Conservation (phyloP, 768 basidiomycete species). For the Serendipita vermifera region DNA sequence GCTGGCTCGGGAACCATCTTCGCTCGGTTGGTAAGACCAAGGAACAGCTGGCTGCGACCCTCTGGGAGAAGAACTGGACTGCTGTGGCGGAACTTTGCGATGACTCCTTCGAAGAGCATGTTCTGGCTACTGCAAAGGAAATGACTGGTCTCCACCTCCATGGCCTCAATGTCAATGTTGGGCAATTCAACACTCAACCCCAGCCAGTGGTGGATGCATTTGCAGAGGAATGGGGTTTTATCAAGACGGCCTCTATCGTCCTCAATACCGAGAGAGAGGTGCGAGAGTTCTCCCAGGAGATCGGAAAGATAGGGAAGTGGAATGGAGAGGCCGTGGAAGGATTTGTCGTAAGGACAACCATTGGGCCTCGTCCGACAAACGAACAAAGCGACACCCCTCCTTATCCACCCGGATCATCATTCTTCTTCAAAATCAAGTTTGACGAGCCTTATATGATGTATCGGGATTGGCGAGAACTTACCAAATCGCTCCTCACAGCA, state of each 20-base stretch:
- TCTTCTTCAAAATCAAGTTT: conserved; percentile 99
- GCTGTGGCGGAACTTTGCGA: conserved; percentile 97
- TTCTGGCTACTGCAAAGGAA: conserved; percentile 67
- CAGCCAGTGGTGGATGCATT: conserved; percentile 59
- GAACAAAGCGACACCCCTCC: conserved; percentile 30
- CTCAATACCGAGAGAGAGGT: conserved; percentile 56
- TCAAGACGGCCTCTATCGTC: conserved; percentile 49
- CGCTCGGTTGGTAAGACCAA: conserved; percentile 47
- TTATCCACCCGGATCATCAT: conserved; percentile 65
- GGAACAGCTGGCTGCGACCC: conserved; percentile 52
- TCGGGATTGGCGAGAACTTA: conserved; percentile 92
- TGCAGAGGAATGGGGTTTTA: conserved; percentile 85
- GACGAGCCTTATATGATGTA: conserved; percentile 99
- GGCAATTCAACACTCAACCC: conserved; percentile 57
- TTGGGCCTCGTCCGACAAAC: conserved; percentile 22
- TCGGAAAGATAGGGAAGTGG: conserved; percentile 62
- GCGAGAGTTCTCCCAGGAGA: conserved; percentile 51
- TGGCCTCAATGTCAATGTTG: conserved; percentile 64
- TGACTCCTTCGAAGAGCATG: conserved; percentile 94
- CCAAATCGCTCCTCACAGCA: conserved; percentile 51
- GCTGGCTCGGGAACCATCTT: conserved; percentile 68
- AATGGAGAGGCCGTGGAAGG: conserved; percentile 79
- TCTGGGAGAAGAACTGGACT: conserved; percentile 80
- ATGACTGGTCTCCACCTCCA: conserved; percentile 86
- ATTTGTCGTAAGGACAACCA: conserved; percentile 74